Conservation (phyloP, 768 basidiomycete genomes). For the Suillus spraguei region DNA sequence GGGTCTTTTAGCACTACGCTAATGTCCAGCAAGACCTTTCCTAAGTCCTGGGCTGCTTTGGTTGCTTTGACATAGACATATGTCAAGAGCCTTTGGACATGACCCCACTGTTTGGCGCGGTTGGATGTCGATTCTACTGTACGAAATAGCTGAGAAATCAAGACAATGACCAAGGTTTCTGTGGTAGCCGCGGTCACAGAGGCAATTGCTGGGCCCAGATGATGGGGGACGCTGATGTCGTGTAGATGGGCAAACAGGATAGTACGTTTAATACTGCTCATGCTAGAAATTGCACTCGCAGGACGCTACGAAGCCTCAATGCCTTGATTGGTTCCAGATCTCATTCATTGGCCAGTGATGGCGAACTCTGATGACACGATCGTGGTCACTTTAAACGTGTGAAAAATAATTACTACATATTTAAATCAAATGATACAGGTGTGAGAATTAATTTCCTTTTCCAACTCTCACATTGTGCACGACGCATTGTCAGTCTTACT, state of each 20-base stretch:
- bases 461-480: neutral
- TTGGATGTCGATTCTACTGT: conserved; percentile 24
- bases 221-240: conserved; percentile 50
- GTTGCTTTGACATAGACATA: conserved; percentile 88
- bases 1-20: conserved; percentile 74
- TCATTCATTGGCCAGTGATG: neutral
- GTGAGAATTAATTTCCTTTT: neutral
- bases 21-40: conserved; percentile 73
- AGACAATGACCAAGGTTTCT: conserved; percentile 58
- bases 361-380: conserved; percentile 3
- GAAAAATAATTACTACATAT: neutral
- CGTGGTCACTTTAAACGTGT: neutral
- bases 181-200: conserved; percentile 47
- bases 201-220: conserved; percentile 56
- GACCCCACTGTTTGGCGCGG: conserved; percentile 58
- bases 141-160: conserved; percentile 66
- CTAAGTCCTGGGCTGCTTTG: conserved; percentile 64
- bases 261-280: neutral
- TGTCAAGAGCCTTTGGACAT: conserved; percentile 76
- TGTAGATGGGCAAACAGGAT: neutral
- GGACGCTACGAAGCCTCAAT: neutral
- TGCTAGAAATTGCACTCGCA: neutral
- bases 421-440: neutral
- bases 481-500: neutral
- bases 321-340: neutral